Base-by-base conservation (phyloP, 768 basidiomycete genomes). In the Inosperma sp. region DNA sequence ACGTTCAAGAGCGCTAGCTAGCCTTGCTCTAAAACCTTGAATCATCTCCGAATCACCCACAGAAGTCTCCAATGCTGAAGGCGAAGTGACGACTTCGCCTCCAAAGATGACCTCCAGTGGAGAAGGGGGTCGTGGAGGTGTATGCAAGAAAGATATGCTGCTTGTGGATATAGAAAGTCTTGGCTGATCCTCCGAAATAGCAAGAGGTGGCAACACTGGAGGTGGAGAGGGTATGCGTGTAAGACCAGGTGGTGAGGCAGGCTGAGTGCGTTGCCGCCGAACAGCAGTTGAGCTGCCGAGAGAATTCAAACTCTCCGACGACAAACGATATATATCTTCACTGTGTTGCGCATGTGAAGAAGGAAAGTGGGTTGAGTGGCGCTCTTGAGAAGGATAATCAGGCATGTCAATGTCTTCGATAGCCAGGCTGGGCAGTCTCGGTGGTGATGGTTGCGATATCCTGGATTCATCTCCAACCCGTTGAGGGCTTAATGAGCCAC, bases 201-300 rank as follows among this genome's bases (percentile, higher is more conserved):
- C 58, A 26, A 73, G 66, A 10, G 71, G 71, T 1, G 72, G 71
- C 34, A 73, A 56, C 0, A 65, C 67, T 26, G 66, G 68, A 17
- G 68, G 69, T 21, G 68, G 63, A 1, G 69, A 61, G 13, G 60
- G 55, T 7, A 52, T 35, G 27, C 56, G 57, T 25, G 58, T 56
- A 22, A 50, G 43, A 14, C 56, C 54, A 12, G 59, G 54, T 37
- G 64, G 61, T 9, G 49, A 50, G 12, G 67, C 62, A 41, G 67
- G 66, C 29, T 72, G 73, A 42, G 43, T 25, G 3, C 47, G 31
- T 48, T 66, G 69, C 22, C 77, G 72, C 53, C 80, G 62, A 16
- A 71, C 71, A 53, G 75, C 72, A 37, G 80, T 80, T 43, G 81
- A 72, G 46, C 68, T 70, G 58, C 82, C 78, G 52, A 81, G 81